Conservation (phyloP, 192 early-diverging fungal genomes). For the Martensiomyces pterosporus region DNA sequence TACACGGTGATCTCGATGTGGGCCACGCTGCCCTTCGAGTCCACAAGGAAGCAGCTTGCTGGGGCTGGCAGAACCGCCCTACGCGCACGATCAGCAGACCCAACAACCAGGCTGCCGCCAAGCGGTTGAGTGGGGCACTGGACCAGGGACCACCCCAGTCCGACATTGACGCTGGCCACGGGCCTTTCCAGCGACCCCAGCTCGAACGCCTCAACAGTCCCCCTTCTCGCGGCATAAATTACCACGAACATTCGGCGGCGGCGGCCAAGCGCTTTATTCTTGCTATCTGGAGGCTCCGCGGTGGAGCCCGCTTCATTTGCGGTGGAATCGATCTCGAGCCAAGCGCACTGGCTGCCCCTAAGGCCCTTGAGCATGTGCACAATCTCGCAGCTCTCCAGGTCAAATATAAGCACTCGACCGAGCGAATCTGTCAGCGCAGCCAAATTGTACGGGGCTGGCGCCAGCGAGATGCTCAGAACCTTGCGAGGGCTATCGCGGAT, state of each 20-base stretch:
- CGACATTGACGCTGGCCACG: constrained; percentile 24
- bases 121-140: constrained; percentile 46
- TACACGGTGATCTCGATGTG: constrained; percentile 2
- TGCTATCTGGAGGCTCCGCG: too few species aligned
- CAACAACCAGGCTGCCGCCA: constrained; percentile 37
- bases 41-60: constrained; percentile 27
- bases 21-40: constrained; percentile 17
- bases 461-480: constrained; percentile 34
- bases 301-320: too few species aligned
- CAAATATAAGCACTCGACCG: constrained; percentile 31
- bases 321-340: constrained; percentile 23
- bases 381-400: constrained; percentile 34
- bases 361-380: constrained; percentile 45
- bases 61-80: constrained; percentile 12
- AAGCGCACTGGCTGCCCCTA: constrained; percentile 44
- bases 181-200: constrained; percentile 20
- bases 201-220: constrained; percentile 29
- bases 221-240: constrained; percentile 25
- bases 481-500: constrained; percentile 36
- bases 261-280: too few species aligned
- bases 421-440: constrained; percentile 42
- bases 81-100: constrained; percentile 15
- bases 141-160: constrained; percentile 28
- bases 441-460: constrained; percentile 20
- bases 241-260: constrained; percentile 21